Evolutionary conservation across 2,329 filamentous ascomycete species (phyloP), one percentile per base, ranked within the genome.

Genomic region (Piedraia hortae): DNA sequence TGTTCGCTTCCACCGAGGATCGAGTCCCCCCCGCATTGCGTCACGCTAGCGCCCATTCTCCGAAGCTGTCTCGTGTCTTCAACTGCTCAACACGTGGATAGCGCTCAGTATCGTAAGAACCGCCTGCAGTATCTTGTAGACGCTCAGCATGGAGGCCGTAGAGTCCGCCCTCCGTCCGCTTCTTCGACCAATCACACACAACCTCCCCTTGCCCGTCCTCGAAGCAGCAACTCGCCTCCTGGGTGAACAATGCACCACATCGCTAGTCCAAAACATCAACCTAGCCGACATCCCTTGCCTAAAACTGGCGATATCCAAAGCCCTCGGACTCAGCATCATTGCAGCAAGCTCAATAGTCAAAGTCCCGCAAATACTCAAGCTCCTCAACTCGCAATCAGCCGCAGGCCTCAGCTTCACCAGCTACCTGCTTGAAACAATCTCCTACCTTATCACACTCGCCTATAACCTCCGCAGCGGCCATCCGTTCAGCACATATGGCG

Each of bases 401-500:
- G 62, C 64, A 19, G 85, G 85, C 35, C 61, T 97, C 29, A 77
- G 67, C 21, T 89, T 93, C 50, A 59, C 89, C 19, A 72, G 74
- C 14, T 93, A 91, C 53, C 57, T 85, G 15, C 74, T 97, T 43
- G 85, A 97, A 54, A 91, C 78, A 5, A 58, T 62, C 25, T 65
- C 70, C 26, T 82, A 88, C 50, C 58, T 91, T 37, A 88, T 91
- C 47, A 71, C 68, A 4, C 62, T 97, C 33, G 73, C 75, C 23
- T 97, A 97, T 56, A 90, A 89, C 45, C 57, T 74, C 32, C 75
- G 85, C 42, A 75, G 78, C 39, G 68, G 66, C 12, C 91, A 90
- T 36, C 82, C 85, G 3, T 91, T 97, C 50, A 88, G 71, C 57
- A 97, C 85, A 6, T 97, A 73, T 45, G 85, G 85, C 45, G 85